Conservation (phyloP, 116 monocot species). For the Posidonia oceanica region DNA sequence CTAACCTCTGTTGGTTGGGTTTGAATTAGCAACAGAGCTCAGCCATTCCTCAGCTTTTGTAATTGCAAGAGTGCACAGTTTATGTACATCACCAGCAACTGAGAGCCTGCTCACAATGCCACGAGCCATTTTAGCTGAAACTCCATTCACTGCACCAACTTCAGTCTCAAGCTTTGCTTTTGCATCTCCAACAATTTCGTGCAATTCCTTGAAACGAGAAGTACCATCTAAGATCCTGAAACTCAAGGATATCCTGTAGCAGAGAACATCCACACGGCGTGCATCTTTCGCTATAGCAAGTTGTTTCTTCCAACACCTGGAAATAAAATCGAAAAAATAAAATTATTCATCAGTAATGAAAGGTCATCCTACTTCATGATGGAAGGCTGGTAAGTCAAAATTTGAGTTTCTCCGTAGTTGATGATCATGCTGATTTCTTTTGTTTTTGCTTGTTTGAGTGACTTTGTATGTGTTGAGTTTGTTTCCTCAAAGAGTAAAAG, state of each 20-base stretch:
- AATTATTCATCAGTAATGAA: neutral
- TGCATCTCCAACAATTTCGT: constrained; percentile 61
- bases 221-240: constrained; percentile 79
- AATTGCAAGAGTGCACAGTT: constrained; percentile 64
- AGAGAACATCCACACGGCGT: constrained; percentile 84
- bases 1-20: constrained; percentile 43
- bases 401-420: neutral
- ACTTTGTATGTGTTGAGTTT: too few species aligned
- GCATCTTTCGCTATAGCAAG: constrained; percentile 81
- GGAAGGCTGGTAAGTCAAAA: too few species aligned
- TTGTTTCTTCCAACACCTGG: constrained; percentile 94
- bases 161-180: constrained; percentile 83
- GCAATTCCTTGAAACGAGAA: constrained; percentile 57
- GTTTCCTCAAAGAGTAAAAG: too few species aligned
- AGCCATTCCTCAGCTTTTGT: constrained; percentile 84
- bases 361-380: too few species aligned
- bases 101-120: constrained; percentile 89
- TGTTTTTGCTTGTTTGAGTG: too few species aligned
- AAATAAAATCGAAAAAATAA: constrained; percentile 7
- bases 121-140: constrained; percentile 91
- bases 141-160: constrained; percentile 85
- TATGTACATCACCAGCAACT: constrained; percentile 68
- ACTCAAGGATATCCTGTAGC: constrained; percentile 71
- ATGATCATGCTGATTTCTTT: too few species aligned
- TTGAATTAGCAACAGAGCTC: constrained; percentile 15